These are phyloP conservation scores for Halophytophthora batemanensis DNA, from an alignment of 352 stramenopile species.

Conservation along the genomic window DNA sequence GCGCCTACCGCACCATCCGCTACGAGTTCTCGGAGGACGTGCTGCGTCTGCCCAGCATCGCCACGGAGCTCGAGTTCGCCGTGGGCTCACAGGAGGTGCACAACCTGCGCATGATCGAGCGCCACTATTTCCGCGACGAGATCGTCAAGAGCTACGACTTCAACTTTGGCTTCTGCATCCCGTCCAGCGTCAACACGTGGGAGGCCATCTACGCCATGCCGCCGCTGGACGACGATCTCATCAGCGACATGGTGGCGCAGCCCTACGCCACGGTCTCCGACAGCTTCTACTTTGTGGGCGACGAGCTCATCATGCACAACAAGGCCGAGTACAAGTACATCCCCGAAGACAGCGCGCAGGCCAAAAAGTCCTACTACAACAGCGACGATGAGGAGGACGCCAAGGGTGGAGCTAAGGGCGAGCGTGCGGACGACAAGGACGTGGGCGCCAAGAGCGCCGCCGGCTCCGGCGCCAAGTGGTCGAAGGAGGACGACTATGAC, in stretches of 20 bases:
- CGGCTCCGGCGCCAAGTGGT: constrained; percentile 71
- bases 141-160: constrained; percentile 97
- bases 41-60: constrained; percentile 86
- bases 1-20: constrained; percentile 91
- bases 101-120: constrained; percentile 95
- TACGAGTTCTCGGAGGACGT: constrained; percentile 95
- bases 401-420: constrained; percentile 52
- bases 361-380: constrained; percentile 90
- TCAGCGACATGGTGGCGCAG: constrained; percentile 93
- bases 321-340: constrained; percentile 94
- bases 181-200: constrained; percentile 94
- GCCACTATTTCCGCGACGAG: constrained; percentile 95
- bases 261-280: constrained; percentile 94
- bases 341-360: constrained; percentile 84
- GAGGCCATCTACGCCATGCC: constrained; percentile 94
- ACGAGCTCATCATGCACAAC: constrained; percentile 97
- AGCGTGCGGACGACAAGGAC: constrained; percentile 56
- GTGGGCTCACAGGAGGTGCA: constrained; percentile 89
- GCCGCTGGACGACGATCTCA: constrained; percentile 91
- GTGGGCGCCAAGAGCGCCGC: constrained; percentile 32
- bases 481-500: constrained; percentile 90
- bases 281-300: constrained; percentile 96
- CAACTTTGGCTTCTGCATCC: constrained; percentile 96
- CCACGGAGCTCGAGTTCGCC: constrained; percentile 91
- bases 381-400: constrained; percentile 78